Conservation (phyloP, 305 asterid species). For the Galium porrigens region DNA sequence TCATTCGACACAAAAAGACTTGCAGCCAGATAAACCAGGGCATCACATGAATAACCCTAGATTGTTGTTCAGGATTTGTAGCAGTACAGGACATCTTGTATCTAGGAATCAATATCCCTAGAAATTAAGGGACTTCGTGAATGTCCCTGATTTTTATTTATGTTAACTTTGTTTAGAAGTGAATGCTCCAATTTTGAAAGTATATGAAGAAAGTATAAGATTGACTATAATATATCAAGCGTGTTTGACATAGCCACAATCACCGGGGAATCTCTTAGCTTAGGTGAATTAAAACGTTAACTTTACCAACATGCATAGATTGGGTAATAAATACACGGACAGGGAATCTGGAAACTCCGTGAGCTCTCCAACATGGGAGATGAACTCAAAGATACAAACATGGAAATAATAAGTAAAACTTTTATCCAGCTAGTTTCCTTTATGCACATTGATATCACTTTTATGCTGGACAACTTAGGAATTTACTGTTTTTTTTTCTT, state of each 20-base stretch:
- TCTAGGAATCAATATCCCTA: background rate
- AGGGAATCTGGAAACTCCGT: background rate
- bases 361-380: background rate
- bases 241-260: background rate
- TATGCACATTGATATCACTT: background rate
- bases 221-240: background rate
- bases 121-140: background rate
- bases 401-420: background rate
- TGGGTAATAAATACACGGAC: background rate
- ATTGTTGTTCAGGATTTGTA: background rate
- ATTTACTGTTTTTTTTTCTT: background rate
- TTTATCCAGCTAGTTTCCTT: background rate
- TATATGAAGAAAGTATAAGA: background rate
- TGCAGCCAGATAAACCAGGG: background rate
- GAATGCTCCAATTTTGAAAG: background rate
- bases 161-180: background rate
- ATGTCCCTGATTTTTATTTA: background rate
- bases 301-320: background rate
- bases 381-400: background rate
- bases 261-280: background rate
- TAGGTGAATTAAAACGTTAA: background rate
- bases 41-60: background rate
- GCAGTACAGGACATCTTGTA: background rate
- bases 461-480: background rate
- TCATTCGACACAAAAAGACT: background rate